Base-by-base conservation (phyloP, 2,329 filamentous ascomycete genomes). In the Colletotrichum graminicola region DNA sequence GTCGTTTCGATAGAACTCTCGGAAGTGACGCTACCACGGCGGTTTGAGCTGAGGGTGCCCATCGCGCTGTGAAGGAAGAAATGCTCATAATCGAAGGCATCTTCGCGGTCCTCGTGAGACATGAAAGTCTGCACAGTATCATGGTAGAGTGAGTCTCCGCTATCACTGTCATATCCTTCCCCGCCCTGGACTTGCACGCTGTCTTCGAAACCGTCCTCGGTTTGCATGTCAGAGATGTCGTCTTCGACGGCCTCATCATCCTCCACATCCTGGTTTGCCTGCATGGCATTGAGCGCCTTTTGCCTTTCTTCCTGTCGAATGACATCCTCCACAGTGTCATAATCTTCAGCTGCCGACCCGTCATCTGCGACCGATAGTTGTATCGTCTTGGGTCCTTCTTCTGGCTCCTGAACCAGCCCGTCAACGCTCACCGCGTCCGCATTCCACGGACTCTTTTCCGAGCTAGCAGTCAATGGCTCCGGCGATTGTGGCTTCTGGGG, bases 61-160 rank as follows among this genome's bases (percentile, higher is more conserved):
- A 98, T 91, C 14, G 94, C 94, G 75, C 94, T 97, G 80, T 98
- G 94, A 18, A 98, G 86, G 80, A 97, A 97, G 82, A 98, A 98
- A 78, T 97, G 92, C 80, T 97, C 93, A 74, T 98, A 98, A 79
- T 98, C 95, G 77, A 98, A 98, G 1, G 95, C 95, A 80, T 98
- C 95, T 75, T 95, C 91, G 26, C 95, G 92, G 79, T 98, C 94
- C 82, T 98, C 95, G 77, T 98, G 95, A 0, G 94, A 94, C 7
- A 92, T 82, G 11, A 88, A 87, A 62, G 89, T 86, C 66, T 89
- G 85, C 59, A 86, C 79, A 0, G 87, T 84, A 75, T 91, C 90
- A 75, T 91, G 89, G 76, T 92, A 91, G 8, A 91, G 83, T 16
- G 88, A 88, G 64, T 90, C 86, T 76, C 89, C 85, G 74, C 90